Conservation (phyloP, 495 filamentous ascomycete species). For the Aspergillus sclerotioniger region DNA sequence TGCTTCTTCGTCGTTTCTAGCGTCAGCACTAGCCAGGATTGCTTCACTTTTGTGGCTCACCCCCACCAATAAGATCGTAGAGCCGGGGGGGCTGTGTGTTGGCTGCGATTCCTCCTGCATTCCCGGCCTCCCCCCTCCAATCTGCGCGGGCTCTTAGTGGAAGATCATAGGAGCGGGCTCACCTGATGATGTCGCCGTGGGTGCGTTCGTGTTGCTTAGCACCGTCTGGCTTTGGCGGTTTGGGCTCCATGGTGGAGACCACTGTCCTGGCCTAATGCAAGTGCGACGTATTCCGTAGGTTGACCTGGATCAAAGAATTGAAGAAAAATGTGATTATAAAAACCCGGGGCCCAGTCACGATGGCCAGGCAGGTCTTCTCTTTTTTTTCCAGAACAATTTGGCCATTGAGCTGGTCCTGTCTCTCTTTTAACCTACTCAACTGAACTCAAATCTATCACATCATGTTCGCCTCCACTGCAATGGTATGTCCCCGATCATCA, state of each 20-base stretch:
- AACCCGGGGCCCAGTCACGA: constrained; percentile 4
- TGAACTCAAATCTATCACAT: not conserved
- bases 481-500: constrained; percentile 3
- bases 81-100: constrained; percentile 21
- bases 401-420: not conserved
- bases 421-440: not conserved
- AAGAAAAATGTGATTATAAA: constrained; percentile 7
- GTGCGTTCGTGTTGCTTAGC: constrained; percentile 21
- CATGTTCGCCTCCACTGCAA: constrained; percentile 2
- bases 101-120: constrained; percentile 13
- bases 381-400: not conserved
- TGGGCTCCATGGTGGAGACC: constrained; percentile 11
- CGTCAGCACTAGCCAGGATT: constrained; percentile 23
- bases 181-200: constrained; percentile 25
- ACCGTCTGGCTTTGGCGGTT: constrained; percentile 7
- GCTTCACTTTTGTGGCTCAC: constrained; percentile 4
- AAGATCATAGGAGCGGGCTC: constrained; percentile 16
- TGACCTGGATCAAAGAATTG: constrained; percentile 12
- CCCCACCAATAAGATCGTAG: constrained; percentile 13
- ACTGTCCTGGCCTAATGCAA: constrained; percentile 20
- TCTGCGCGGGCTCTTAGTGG: constrained; percentile 8
- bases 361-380: not conserved
- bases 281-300: constrained; percentile 14
- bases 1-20: constrained; percentile 22
- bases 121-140: constrained; percentile 3